Evolutionary conservation across 2,329 filamentous ascomycete genomes (phyloP), one percentile per base, ranked within the genome.

Genomic region (Ophiostoma sp.): DNA sequence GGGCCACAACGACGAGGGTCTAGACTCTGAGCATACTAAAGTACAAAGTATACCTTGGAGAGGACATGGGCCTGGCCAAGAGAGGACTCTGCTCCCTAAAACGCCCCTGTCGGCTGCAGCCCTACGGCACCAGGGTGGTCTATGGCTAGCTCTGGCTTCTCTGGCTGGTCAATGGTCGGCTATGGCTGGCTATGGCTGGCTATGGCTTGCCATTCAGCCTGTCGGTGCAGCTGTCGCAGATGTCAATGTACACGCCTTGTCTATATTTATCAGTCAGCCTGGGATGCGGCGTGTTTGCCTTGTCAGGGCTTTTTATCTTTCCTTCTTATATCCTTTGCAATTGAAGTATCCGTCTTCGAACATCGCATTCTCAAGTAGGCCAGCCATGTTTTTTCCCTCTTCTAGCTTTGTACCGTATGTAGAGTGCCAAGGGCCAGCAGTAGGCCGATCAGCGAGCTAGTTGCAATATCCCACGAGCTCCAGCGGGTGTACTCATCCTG

Each of bases 71-170:
- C 15, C 44, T n/a, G 44, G 17, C 44, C 44, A 48, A n/a, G 44
- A 48, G 3, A 20, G 39, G 39, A 41, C 15, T 41, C 44, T 48
- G 6, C 44, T 17, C 17, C 44, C 15, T 13, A 3, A 44, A 17
- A 44, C 41, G 52, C n/a, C 52, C 52, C n/a, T 57, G 52, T 57
- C 52, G 52, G n/a, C 52, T 57, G 52, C 52, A 57, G 52, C 52
- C 52, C 52, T 57, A 57, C 27, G 52, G n/a, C n/a, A 23, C 52
- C 52, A 20, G 4, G 8, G 15, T 23, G 52, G 52, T 27, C 52
- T 20, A 23, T 23, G 52, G 52, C 52, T 54, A 8, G n/a, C n/a
- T 54, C 10, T 48, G 44, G 44, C 44, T 48, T 41, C 11, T 41
- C 39, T 41, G 39, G 39, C 39, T 54, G 52, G 52, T 27, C 52